Conservation (phyloP, 306 rosid genomes). For the Corylus heterophylla region DNA sequence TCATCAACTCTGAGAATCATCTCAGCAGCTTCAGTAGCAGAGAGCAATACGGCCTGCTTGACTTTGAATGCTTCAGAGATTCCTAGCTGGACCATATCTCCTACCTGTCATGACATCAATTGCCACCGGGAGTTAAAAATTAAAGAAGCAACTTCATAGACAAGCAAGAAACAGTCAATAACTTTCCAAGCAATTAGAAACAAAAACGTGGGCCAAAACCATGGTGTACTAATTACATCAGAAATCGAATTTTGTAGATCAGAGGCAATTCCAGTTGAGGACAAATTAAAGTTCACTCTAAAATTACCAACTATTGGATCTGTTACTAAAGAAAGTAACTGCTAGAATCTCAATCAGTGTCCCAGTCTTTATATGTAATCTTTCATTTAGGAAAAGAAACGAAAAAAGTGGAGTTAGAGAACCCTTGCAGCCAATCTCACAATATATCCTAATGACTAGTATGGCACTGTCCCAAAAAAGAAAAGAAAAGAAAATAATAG, state of each 20-base stretch:
- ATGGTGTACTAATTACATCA: not conserved
- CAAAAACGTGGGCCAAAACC: not conserved
- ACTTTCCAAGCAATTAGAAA: not conserved
- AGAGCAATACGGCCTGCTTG: conserved; percentile 88
- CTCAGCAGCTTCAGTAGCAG: conserved; percentile 96
- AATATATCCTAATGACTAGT: not conserved
- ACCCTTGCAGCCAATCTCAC: not conserved
- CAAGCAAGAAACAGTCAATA: not conserved
- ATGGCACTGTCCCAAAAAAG: not conserved
- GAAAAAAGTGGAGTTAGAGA: not conserved
- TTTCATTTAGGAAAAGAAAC: not conserved
- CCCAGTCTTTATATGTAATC: not conserved
- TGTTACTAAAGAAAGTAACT: not conserved
- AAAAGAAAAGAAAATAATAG: not conserved
- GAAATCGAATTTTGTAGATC: not conserved
- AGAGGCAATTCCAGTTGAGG: not conserved
- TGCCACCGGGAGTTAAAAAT: not conserved
- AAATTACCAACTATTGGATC: not conserved
- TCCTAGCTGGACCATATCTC: conserved; percentile 84
- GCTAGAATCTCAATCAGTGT: not conserved
- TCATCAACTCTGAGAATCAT: conserved; percentile 98
- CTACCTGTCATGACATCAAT: conserved; percentile 55
- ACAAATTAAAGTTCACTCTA: not conserved
- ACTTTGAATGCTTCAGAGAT: conserved; percentile 87
- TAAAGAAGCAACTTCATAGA: not conserved